Percentiles rank a stretch among this genome's conserved stretches.
phyloP scores from a whole-genome alignment of 2,329 filamentous ascomycete genomes.

The Westerdykella aurantiaca region DNA sequence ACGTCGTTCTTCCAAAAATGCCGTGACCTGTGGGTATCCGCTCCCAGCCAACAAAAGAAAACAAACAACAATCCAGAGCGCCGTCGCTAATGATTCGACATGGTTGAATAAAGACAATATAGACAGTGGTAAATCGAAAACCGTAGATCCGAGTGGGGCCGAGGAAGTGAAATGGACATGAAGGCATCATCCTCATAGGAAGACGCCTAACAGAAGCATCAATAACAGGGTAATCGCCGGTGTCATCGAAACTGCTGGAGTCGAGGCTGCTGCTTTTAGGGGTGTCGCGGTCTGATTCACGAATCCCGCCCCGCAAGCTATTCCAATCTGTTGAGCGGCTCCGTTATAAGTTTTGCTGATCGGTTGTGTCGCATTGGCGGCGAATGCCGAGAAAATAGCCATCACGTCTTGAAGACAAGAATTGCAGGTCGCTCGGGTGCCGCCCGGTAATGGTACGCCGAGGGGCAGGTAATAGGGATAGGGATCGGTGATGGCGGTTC shows the following conservation, averaged over 20 bases:
- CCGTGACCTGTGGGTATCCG: constrained; percentile 16
- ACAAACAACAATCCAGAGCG: constrained; percentile 15
- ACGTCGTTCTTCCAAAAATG: constrained; percentile 7
- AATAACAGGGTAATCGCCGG: constrained; percentile 28
- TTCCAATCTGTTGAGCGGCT: constrained; percentile 69
- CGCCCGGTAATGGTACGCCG: constrained; percentile 62
- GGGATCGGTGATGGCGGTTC: constrained; percentile 59
- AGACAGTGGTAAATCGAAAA: constrained; percentile 1
- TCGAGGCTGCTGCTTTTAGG: constrained; percentile 25
- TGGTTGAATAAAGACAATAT: constrained; percentile 12
- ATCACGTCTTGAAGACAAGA: constrained; percentile 74
- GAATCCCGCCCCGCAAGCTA: constrained; percentile 53
- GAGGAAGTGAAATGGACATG: constrained; percentile 9
- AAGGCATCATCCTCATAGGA: constrained; percentile 18
- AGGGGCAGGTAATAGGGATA: constrained; percentile 84
- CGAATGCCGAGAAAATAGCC: constrained; percentile 67
- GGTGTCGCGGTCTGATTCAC: constrained; percentile 47
- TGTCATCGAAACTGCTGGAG: constrained; percentile 18
- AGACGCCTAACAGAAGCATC: constrained; percentile 32
- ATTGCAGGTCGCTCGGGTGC: constrained; percentile 66
- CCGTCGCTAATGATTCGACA: constrained; percentile 34
- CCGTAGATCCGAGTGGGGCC: background rate
- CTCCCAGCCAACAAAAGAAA: constrained; percentile 14
- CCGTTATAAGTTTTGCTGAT: constrained; percentile 63
- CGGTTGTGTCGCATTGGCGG: constrained; percentile 59